Conservation (phyloP, 805 yeast species). For the Kazachstania africana region DNA sequence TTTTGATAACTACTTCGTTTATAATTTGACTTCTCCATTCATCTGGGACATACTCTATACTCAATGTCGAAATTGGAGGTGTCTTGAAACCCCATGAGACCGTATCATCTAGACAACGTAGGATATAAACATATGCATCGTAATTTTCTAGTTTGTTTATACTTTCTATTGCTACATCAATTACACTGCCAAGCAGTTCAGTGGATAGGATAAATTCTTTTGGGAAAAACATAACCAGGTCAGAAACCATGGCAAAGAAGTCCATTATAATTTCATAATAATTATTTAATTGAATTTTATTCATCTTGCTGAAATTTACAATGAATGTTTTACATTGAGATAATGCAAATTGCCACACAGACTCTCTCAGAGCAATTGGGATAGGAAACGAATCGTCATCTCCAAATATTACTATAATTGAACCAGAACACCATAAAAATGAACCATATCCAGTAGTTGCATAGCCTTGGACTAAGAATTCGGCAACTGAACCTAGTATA, state of each 20-base stretch:
- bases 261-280: constrained; percentile 65
- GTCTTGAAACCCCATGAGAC: constrained; percentile 72
- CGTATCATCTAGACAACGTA: constrained; percentile 73
- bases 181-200: constrained; percentile 38
- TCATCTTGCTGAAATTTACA: constrained; percentile 26
- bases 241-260: constrained; percentile 70
- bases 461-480: constrained; percentile 59
- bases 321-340: constrained; percentile 55
- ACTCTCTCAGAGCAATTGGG: constrained; percentile 34
- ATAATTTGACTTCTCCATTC: constrained; percentile 40
- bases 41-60: constrained; percentile 39
- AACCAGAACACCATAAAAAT: constrained; percentile 83
- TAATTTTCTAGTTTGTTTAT: constrained; percentile 47
- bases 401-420: constrained; percentile 62
- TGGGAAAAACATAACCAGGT: constrained; percentile 61
- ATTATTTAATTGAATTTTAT: constrained; percentile 11
- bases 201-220: constrained; percentile 22
- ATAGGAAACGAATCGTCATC: constrained; percentile 33
- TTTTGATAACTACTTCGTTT: constrained; percentile 32
- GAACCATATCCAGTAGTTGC: constrained; percentile 62
- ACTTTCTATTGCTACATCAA: constrained; percentile 43
- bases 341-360: constrained; percentile 65
- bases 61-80: constrained; percentile 66
- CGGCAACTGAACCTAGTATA: constrained; percentile 53
- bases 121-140: constrained; percentile 56